Evolutionary conservation across 345 rosid species (phyloP).

Genomic region (Dimocarpus longan): DNA sequence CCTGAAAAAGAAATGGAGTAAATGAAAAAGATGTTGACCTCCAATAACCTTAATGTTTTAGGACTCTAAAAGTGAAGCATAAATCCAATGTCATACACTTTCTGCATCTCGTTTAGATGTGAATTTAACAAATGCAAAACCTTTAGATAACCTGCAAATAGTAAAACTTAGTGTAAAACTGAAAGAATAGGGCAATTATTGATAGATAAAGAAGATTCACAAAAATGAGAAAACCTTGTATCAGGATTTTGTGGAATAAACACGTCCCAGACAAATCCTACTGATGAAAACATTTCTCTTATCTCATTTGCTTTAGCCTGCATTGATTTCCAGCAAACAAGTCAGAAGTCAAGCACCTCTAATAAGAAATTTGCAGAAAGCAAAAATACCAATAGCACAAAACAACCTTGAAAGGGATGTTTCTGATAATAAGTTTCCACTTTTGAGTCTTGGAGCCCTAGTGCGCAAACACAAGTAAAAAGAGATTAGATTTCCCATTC

Average conservation of each 20-base stretch:
- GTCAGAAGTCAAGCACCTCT: slow-evolving; percentile 17
- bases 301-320: slow-evolving; percentile 75
- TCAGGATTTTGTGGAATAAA: slow-evolving; percentile 69
- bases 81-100: slow-evolving; percentile 50
- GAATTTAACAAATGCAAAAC: slow-evolving; percentile 95
- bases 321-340: slow-evolving; percentile 24
- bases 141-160: slow-evolving; percentile 76
- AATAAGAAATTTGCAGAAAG: slow-evolving; percentile 12
- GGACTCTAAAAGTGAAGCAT: slow-evolving; percentile 15
- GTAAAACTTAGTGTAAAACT: slow-evolving; percentile 5
- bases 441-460: slow-evolving; percentile 97
- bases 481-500: slow-evolving; percentile 6
- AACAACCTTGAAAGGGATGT: slow-evolving; percentile 88
- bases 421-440: slow-evolving; percentile 92
- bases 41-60: slow-evolving; percentile 5
- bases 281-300: slow-evolving; percentile 61
- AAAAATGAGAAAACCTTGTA: slow-evolving; percentile 59
- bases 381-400: slow-evolving; percentile 13
- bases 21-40: slow-evolving; percentile 16
- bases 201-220: not conserved
- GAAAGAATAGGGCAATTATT: not conserved
- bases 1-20: slow-evolving; percentile 48
- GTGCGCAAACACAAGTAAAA: slow-evolving; percentile 25
- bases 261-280: slow-evolving; percentile 95
- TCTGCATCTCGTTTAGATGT: slow-evolving; percentile 89